A percentile compares a stretch with the other conserved stretches of the same genome.
Conservation (phyloP, 768 basidiomycete genomes). For the Rhizopogon vulgaris region DNA sequence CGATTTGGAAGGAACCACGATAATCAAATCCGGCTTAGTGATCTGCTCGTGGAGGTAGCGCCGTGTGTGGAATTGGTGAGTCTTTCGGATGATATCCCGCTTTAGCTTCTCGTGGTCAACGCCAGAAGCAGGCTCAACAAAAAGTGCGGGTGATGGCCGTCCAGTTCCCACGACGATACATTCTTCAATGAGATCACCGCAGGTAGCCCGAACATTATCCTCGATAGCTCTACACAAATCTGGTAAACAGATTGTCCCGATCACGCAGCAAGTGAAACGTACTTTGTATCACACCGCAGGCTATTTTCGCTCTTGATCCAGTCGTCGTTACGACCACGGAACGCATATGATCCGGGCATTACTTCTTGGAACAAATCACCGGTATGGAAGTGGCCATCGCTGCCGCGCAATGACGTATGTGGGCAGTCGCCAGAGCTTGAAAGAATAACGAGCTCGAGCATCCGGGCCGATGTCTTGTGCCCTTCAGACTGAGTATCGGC, state of each 20-base stretch:
- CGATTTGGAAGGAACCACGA: conserved; percentile 59
- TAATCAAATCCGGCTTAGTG: conserved; percentile 53
- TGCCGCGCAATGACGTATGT: conserved; percentile 44
- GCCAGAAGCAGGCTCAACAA: conserved; percentile 57
- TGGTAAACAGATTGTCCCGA: conserved; percentile 5
- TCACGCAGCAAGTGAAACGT: conserved; percentile 13
- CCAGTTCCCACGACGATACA: conserved; percentile 76
- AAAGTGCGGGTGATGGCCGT: conserved; percentile 70
- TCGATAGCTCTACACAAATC: conserved; percentile 53
- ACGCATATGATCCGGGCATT: conserved; percentile 51
- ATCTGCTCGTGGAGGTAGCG: conserved; percentile 79
- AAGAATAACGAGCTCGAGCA: conserved; percentile 68
- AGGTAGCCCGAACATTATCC: conserved; percentile 65
- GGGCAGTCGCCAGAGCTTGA: conserved; percentile 67
- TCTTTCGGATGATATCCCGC: conserved; percentile 69
- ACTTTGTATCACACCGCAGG: conserved; percentile 72
- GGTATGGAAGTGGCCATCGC: conserved; percentile 73
- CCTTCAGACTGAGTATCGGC: conserved; percentile 30
- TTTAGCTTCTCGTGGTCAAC: conserved; percentile 54
- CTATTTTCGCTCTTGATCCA: conserved; percentile 83
- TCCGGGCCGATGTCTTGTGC: conserved; percentile 47
- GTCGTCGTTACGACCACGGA: conserved; percentile 72
- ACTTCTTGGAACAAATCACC: conserved; percentile 75
- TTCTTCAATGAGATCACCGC: conserved; percentile 57
- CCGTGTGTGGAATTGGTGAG: conserved; percentile 64